phyloP scores from a whole-genome alignment of 768 basidiomycete genomes.

The Leucocoprinus birnbaumii region DNA sequence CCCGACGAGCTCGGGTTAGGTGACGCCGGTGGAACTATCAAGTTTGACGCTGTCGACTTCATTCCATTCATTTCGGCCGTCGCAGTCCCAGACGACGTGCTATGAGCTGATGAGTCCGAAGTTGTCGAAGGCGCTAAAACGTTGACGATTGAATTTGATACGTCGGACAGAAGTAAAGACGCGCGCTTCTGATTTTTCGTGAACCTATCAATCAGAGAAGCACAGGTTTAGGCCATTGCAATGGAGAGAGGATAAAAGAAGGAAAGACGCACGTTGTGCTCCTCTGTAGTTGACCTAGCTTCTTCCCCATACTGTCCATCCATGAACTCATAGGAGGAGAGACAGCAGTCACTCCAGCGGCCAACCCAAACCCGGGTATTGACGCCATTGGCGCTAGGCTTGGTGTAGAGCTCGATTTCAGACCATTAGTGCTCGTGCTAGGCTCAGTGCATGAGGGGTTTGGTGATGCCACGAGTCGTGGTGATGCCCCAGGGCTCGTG shows the following conservation, averaged over 20 bases:
- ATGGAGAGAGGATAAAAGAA: not conserved
- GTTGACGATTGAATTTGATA: conserved; percentile 53
- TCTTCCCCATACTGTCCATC: conserved; percentile 60
- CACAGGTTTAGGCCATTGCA: not conserved
- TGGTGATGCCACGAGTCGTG: not conserved
- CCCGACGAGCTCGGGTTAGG: conserved; percentile 17
- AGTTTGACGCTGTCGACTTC: not conserved
- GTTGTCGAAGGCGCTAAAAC: conserved; percentile 32
- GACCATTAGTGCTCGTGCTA: not conserved
- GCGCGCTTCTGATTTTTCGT: conserved; percentile 68
- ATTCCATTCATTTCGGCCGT: not conserved
- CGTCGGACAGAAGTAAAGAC: conserved; percentile 60
- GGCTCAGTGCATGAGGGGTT: not conserved
- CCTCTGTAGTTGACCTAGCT: conserved; percentile 54
- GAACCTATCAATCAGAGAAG: conserved; percentile 43
- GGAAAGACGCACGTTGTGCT: conserved; percentile 47
- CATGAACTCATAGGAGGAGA: conserved; percentile 32
- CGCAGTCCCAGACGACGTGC: not conserved
- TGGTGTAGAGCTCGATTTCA: conserved; percentile 12
- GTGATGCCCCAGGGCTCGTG: not conserved
- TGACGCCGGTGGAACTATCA: conserved; percentile 14
- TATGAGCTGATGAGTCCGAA: not conserved
- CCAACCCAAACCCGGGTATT: conserved; percentile 36
- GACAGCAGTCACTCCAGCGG: conserved; percentile 14
- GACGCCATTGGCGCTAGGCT: conserved; percentile 31